Conservation (phyloP, 2,329 filamentous ascomycete genomes). For the Microsporum audouinii region DNA sequence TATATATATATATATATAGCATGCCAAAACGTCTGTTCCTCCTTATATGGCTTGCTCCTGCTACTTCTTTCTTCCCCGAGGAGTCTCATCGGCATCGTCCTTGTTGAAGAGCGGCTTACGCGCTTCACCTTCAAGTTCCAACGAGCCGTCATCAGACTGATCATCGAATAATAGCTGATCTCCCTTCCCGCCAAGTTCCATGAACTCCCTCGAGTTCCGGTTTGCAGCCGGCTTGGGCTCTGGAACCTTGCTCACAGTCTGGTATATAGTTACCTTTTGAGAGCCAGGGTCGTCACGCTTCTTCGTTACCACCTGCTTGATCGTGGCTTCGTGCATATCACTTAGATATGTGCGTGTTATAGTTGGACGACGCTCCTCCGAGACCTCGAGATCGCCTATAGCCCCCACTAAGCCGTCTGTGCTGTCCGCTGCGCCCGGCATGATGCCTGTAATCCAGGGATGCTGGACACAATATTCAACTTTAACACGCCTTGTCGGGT, state of each 20-base stretch:
- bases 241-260: slow-evolving; percentile 5
- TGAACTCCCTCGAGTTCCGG: slow-evolving; percentile 63
- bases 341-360: slow-evolving; percentile 79
- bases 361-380: slow-evolving; percentile 57
- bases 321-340: slow-evolving; percentile 63
- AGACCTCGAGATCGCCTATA: slow-evolving; percentile 69
- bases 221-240: slow-evolving; percentile 58
- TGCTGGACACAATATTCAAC: slow-evolving; percentile 85
- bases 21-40: background rate
- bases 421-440: slow-evolving; percentile 61
- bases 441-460: slow-evolving; percentile 65
- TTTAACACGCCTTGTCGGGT: slow-evolving; percentile 70
- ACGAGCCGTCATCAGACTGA: slow-evolving; percentile 51
- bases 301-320: slow-evolving; percentile 34
- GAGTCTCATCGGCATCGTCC: background rate
- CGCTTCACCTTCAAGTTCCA: slow-evolving; percentile 72
- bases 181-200: slow-evolving; percentile 72
- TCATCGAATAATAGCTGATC: slow-evolving; percentile 62
- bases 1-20: no score
- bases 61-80: slow-evolving; percentile 1
- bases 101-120: slow-evolving; percentile 62
- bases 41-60: background rate
- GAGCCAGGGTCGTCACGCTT: background rate
- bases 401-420: slow-evolving; percentile 87
- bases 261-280: background rate